A percentile compares a stretch with the other conserved stretches of the same genome.
phyloP scores from a whole-genome alignment of 441 rosid genomes.

The Geranium incanum region DNA sequence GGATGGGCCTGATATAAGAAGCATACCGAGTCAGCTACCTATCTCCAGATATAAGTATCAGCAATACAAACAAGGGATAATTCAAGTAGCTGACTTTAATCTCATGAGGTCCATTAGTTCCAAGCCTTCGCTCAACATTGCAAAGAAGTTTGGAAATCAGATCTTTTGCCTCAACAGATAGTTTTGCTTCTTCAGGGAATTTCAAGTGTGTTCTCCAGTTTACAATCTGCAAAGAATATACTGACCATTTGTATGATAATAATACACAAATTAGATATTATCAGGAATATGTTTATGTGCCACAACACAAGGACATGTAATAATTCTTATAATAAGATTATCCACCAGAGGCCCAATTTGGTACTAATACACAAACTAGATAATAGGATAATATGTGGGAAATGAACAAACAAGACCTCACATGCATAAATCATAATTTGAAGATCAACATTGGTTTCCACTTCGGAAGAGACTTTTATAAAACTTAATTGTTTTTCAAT shows the following conservation, averaged over 20 bases:
- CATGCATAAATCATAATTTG: not conserved
- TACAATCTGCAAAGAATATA: conserved; percentile 42
- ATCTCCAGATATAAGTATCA: not conserved
- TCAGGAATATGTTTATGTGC: conserved; percentile 4
- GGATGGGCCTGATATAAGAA: conserved; percentile 39
- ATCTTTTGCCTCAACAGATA: conserved; percentile 49
- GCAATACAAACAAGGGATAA: too few relatives aligned
- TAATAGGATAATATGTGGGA: not conserved
- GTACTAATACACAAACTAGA: not conserved
- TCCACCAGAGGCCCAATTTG: not conserved
- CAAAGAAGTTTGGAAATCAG: conserved; percentile 53
- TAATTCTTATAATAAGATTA: not conserved
- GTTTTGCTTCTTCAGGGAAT: conserved; percentile 48
- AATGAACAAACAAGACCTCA: not conserved
- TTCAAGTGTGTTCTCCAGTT: conserved; percentile 53
- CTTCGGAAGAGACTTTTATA: not conserved
- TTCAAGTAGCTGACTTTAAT: conserved; percentile 37
- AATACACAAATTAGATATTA: conserved; percentile 22
- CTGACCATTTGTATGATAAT: conserved; percentile 33
- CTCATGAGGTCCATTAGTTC: conserved; percentile 47
- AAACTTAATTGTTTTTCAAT: not conserved
- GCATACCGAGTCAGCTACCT: not conserved
- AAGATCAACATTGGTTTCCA: not conserved
- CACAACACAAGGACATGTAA: not conserved
- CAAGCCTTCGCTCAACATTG: conserved; percentile 53